Evolutionary conservation across 1,284 basidiomycete species (phyloP), one percentile per base, ranked within the genome.

Genomic region (Hypsizygus ulmarius): DNA sequence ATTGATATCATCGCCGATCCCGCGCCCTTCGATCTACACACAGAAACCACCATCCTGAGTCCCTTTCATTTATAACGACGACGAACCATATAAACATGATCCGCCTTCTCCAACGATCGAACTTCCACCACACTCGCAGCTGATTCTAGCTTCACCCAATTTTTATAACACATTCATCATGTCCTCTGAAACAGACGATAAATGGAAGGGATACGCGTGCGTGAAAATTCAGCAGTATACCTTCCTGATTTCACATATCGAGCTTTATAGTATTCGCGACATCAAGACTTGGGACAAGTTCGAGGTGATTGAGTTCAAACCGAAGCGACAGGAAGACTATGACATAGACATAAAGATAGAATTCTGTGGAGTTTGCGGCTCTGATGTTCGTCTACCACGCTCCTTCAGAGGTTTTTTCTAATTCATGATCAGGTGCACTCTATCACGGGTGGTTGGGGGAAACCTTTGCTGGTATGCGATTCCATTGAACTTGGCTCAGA

Each of bases 361-460:
- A 19, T 71, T 64, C 52, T 72, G 70, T 50, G 70, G 69, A 37
- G 67, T 69, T 9, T 79, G 77, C 49, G 76, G 71, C 42, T 73
- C 72, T 8, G 78, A 82, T 59, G 70, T 81, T 30, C 5, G 60
- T 47, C 19, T 25, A 21, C 21, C 19, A 14, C 6, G 8, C 2
- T 45, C 8, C 7, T 25, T 7, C 21, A 25, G 21, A 3, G 21
- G 7, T 25, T 25, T 25, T 7, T 4, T 7, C 3, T 25, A 3
- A 3, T 25, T 4, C 21, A 25, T 25, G 4, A 3, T 25, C 21
- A 67, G 65, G 58, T 67, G 5, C 79, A 82, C 57, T 79, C 79
- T 1, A 60, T 68, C 29, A 64, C 64, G 14, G 65, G 68, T 11
- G 77, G 75, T 15, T 81, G 79, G 79, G 77, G 74, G n/a, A 48